Evolutionary conservation across 2,329 filamentous ascomycete genomes (phyloP), one percentile per base, ranked within the genome.

Genomic region (Colletotrichum tofieldiae): DNA sequence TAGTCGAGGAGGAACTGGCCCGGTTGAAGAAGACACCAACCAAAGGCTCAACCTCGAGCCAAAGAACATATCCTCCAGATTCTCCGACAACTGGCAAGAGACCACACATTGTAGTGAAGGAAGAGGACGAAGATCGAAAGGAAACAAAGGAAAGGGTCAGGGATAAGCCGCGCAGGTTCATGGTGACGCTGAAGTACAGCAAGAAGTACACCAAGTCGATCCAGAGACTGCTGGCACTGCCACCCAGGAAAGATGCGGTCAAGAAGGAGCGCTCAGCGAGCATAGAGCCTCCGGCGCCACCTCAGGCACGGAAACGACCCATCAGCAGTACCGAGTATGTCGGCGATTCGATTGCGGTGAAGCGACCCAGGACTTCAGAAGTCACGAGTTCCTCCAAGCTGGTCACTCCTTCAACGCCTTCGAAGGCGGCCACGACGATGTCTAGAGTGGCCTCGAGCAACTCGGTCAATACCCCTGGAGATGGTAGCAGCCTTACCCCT

Each of bases 361-460:
- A 87, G 77, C 82, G 82, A 45, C 86, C 86, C 29, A 82, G 82
- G 52, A 79, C 84, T 2, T 80, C 84, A 1, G 87, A 88, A 7
- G 76, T 82, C 35, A 76, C 79, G 39, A 78, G 77, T 49, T 77
- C 79, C 6, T 75, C 78, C 32, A 79, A 81, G 59, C 75, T 82
- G 18, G 76, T 81, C 18, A 78, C 81, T 1, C 87, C 87, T 0
- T 85, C 86, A 2, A 90, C 88, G 0, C 88, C 88, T 0, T 84
- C 87, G 12, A 89, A 84, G 67, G 80, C 83, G 1, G 82, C 85
- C 18, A 81, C 83, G 1, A 79, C 86, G 67, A 89, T 89, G 87
- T 87, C 85, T 6, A 86, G 88, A 5, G 87, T 85, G 43, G 83
- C 86, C 62, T 89, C 88, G 1, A 88, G 80, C 77, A 88, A 86